Percentiles rank a stretch among this genome's conserved stretches.
Conservation (phyloP, 208 protist genomes). For the Wallacemonas collosoma region DNA sequence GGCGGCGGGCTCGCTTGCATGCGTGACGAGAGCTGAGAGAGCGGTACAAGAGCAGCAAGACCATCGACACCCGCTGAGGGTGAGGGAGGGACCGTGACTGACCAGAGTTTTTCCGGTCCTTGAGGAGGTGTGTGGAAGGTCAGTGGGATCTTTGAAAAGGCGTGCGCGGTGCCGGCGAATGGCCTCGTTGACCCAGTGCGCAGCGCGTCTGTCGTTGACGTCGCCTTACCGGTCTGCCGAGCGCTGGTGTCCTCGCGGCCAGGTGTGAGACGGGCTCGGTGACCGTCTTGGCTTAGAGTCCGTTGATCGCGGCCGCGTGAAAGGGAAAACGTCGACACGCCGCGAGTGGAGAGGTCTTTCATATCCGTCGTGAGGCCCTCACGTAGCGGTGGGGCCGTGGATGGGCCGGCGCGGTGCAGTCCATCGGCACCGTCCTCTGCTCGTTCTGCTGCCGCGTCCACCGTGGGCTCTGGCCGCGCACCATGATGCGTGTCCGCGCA, state of each 20-base stretch:
- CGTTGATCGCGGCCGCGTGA: not conserved
- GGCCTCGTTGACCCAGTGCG: not conserved
- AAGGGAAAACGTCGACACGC: not conserved
- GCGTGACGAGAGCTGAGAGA: not conserved
- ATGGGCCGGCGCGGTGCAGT: not conserved
- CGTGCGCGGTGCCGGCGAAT: constrained; percentile 12
- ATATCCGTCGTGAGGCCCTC: not conserved
- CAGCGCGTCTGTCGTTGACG: not conserved
- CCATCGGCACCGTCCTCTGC: not conserved
- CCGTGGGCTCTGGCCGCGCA: too few relatives aligned
- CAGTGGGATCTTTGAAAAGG: not conserved
- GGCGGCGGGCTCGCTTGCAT: not conserved
- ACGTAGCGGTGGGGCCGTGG: too few relatives aligned
- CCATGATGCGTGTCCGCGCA: not conserved
- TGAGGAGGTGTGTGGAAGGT: not conserved
- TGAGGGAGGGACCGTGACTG: not conserved
- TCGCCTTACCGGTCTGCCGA: too few relatives aligned
- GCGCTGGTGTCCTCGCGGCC: too few relatives aligned
- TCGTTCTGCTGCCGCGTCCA: not conserved
- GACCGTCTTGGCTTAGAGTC: too few relatives aligned
- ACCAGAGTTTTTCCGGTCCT: not conserved
- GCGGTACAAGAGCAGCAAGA: not conserved
- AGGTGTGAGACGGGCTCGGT: too few relatives aligned
- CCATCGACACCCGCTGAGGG: not conserved
- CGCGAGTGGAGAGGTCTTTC: not conserved